Percentiles rank a stretch among this genome's conserved stretches.
These are phyloP conservation scores for Trifolium subterraneum DNA, from an alignment of 306 rosid species.

Conservation along the genomic window DNA sequence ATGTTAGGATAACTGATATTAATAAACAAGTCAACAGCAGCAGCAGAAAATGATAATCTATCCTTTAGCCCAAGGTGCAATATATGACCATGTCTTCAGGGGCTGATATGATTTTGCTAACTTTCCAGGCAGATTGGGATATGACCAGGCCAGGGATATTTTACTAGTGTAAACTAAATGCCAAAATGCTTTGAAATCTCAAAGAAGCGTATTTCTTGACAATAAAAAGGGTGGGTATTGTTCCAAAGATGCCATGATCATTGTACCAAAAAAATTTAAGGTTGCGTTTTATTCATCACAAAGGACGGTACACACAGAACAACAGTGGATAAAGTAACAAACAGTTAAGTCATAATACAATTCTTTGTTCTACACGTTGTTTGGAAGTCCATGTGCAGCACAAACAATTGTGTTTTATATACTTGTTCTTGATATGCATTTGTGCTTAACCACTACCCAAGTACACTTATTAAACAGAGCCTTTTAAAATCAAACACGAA, in stretches of 20 bases:
- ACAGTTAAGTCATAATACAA: not conserved
- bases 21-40: conserved; percentile 42
- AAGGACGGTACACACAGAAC: not conserved
- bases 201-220: conserved; percentile 23
- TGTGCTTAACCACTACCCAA: not conserved
- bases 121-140: conserved; percentile 12
- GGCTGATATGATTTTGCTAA: conserved; percentile 7
- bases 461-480: not conserved
- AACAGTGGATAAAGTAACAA: not conserved
- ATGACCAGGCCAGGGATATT: conserved; percentile 17
- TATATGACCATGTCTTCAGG: conserved; percentile 24
- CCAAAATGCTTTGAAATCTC: conserved; percentile 30
- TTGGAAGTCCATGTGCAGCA: not conserved
- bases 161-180: conserved; percentile 11
- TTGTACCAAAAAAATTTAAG: conserved; percentile 20
- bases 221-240: conserved; percentile 10
- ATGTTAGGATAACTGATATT: conserved; percentile 40
- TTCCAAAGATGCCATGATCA: conserved; percentile 16
- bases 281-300: not conserved
- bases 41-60: conserved; percentile 19
- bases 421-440: not conserved
- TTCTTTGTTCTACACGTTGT: not conserved
- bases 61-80: conserved; percentile 15
- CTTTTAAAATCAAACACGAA: not conserved
- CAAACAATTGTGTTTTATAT: conserved; percentile 7